Evolutionary conservation across 169 alveolate species (phyloP), one percentile per base, ranked within the genome.

Genomic region (Perkinsus olseni): DNA sequence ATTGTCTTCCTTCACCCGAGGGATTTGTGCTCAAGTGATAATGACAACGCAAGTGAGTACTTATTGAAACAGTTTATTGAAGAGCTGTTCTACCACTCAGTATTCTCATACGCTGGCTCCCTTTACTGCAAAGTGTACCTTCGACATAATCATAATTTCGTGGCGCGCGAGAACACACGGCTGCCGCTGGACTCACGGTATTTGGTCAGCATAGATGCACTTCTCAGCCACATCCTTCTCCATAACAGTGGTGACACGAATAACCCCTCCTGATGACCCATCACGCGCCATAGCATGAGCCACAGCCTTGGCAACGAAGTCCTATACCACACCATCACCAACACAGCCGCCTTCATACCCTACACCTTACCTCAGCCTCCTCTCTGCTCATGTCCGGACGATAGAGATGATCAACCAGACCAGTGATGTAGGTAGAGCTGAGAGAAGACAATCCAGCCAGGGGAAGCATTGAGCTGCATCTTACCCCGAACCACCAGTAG

Each of bases 281-380:
- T 95, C 97, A 91, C 97, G 94, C 45, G 93, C 94, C 94, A 95
- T 94, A 36, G 97, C 97, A n/a, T 95, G 95, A 36, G 96, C 93
- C 82, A 62, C 82, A 8, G 82, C 82, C 82, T 62, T 62, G 8
- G 82, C 82, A 4, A 95, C 96, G 38, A 94, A 93, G 74, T 93
- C 95, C 92, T 50, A 93, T 4, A 95, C 94, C 92, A 95, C 94
- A 38, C 92, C 92, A 91, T 95, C 94, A 24, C 96, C n/a, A n/a
- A 95, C 93, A 93, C 96, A 38, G 94, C 95, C 6, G 62, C 17
- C 6, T 6, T 17, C 6, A 17, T 17, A 45, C 24, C 24, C 62
- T 6, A 17, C 17, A 10, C 24, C 24, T 45, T 6, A 45, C 62
- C 62, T 62, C 82, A 62, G 82, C 82, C 82, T 62, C 82, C 82